Percentiles rank a stretch among this genome's conserved stretches.
Evolutionary conservation across 2,329 filamentous ascomycete genomes (phyloP).

Genomic region (Trichoderma simmonsii): DNA sequence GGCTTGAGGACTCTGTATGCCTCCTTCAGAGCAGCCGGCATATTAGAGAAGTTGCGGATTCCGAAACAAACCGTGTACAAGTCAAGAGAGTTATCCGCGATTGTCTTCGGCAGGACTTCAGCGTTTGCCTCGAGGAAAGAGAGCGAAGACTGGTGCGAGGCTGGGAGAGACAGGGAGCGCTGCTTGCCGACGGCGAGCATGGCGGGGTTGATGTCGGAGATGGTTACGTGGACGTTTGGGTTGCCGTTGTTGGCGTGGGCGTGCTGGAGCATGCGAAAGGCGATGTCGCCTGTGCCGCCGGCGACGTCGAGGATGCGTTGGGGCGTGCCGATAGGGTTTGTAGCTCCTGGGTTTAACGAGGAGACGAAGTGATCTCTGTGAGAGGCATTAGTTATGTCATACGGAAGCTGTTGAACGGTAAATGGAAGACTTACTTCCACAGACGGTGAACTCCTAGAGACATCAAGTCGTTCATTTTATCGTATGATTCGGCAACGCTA

Average conservation of each 20-base stretch:
- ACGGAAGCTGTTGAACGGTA: background rate
- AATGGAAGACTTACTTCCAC: conserved; percentile 65
- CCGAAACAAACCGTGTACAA: conserved; percentile 97
- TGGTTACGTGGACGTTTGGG: conserved; percentile 76
- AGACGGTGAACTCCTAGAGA: conserved; percentile 93
- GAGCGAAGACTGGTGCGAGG: conserved; percentile 55
- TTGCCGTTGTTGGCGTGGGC: conserved; percentile 75
- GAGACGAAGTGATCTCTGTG: conserved; percentile 83
- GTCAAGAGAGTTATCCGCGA: conserved; percentile 73
- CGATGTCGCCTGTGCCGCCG: conserved; percentile 95
- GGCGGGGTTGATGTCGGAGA: conserved; percentile 92
- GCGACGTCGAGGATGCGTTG: conserved; percentile 91
- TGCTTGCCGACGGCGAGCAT: conserved; percentile 90
- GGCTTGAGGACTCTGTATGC: conserved; percentile 88
- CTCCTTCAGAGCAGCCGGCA: conserved; percentile 75
- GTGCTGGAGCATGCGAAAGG: conserved; percentile 91
- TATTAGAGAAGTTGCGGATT: conserved; percentile 95
- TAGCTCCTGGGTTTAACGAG: conserved; percentile 76
- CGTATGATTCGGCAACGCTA: conserved; percentile 90
- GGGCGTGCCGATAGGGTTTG: conserved; percentile 41
- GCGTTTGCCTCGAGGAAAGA: conserved; percentile 89
- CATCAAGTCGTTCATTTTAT: conserved; percentile 99
- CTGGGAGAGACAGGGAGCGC: conserved; percentile 60
- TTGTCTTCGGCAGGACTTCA: conserved; percentile 61
- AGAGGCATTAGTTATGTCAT: background rate